Evolutionary conservation across 2,329 filamentous ascomycete species (phyloP).

Genomic region (Penicillium sp.): DNA sequence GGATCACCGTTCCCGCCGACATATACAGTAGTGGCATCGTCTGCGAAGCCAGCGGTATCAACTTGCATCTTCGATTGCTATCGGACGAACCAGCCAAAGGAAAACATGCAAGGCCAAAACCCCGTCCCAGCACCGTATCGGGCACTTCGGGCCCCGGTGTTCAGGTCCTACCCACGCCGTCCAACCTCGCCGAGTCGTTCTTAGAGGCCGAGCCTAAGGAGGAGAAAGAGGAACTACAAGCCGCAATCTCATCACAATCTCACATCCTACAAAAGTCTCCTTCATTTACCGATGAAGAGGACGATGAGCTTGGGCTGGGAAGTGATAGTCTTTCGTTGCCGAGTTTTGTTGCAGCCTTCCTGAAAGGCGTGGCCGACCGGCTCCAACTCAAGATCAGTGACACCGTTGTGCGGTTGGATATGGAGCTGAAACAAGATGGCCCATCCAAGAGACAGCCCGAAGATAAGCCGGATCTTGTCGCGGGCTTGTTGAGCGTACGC

Average conservation of each 20-base stretch:
- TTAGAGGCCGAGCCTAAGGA: slow-evolving; percentile 56
- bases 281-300: slow-evolving; percentile 49
- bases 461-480: slow-evolving; percentile 37
- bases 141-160: slow-evolving; percentile 28
- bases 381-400: slow-evolving; percentile 55
- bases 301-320: slow-evolving; percentile 53
- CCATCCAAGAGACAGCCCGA: slow-evolving; percentile 34
- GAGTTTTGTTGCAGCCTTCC: slow-evolving; percentile 57
- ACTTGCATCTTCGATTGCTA: slow-evolving; percentile 63
- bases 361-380: slow-evolving; percentile 59
- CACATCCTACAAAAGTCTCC: slow-evolving; percentile 50
- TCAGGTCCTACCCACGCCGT: slow-evolving; percentile 51
- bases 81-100: slow-evolving; percentile 37
- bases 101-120: slow-evolving; percentile 28
- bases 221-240: slow-evolving; percentile 58
- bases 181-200: slow-evolving; percentile 62
- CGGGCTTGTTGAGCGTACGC: slow-evolving; percentile 35
- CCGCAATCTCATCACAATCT: slow-evolving; percentile 54
- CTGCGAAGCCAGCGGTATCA: slow-evolving; percentile 77
- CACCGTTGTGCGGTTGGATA: slow-evolving; percentile 53
- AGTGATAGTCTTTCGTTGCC: slow-evolving; percentile 56
- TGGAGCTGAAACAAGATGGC: slow-evolving; percentile 45
- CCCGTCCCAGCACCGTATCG: slow-evolving; percentile 11
- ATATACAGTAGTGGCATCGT: slow-evolving; percentile 81
- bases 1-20: slow-evolving; percentile 81